Evolutionary conservation across 208 protist species (phyloP).

Genomic region (Wallacemonas sp.): DNA sequence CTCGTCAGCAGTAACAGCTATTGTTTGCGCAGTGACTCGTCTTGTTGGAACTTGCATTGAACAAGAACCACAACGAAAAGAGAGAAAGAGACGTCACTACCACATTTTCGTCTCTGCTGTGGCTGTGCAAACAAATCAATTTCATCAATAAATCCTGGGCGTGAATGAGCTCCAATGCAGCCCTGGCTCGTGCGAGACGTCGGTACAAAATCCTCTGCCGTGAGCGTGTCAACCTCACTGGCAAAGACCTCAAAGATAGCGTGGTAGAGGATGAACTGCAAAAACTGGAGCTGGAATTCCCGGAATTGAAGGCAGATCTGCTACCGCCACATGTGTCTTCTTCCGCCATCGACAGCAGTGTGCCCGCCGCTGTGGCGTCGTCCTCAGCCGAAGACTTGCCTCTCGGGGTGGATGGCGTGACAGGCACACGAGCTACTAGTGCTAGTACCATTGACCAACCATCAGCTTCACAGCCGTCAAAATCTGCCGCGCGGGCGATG

Average conservation of each 20-base stretch:
- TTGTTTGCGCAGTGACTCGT: too few species aligned
- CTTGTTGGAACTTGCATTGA: too few species aligned
- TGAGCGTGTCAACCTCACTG: slow-evolving; percentile 31
- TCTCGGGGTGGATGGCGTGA: neutral
- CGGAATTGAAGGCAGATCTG: slow-evolving; percentile 9
- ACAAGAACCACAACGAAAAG: too few species aligned
- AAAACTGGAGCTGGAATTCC: slow-evolving; percentile 45
- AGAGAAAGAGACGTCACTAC: too few species aligned
- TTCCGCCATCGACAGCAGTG: neutral
- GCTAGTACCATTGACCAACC: too few species aligned
- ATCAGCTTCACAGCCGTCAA: too few species aligned
- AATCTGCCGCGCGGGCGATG: too few species aligned
- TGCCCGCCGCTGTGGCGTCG: neutral
- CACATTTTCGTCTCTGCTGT: neutral
- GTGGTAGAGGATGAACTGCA: slow-evolving; percentile 30
- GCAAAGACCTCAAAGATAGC: slow-evolving; percentile 25
- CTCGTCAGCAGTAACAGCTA: too few species aligned
- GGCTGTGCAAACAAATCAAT: neutral
- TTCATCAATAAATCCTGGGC: too few species aligned
- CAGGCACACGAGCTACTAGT: too few species aligned
- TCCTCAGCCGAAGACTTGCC: neutral
- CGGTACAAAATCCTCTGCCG: slow-evolving; percentile 61
- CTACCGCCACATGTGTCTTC: neutral
- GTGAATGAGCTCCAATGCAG: neutral
- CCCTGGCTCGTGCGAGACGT: slow-evolving; percentile 26